phyloP scores from a whole-genome alignment of 306 rosid species.

The Hylodesmum podocarpum region DNA sequence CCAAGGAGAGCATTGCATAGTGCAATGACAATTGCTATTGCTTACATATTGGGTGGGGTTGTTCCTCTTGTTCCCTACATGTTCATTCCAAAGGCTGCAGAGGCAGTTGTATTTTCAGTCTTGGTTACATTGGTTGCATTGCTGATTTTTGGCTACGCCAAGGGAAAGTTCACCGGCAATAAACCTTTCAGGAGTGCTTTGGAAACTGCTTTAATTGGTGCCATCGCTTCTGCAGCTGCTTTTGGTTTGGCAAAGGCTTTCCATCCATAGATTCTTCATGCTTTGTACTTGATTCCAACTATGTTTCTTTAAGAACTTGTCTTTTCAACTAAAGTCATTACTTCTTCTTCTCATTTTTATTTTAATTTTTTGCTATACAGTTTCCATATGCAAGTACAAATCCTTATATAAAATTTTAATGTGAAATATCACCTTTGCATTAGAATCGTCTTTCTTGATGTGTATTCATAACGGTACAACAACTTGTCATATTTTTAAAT shows the following conservation, averaged over 20 bases:
- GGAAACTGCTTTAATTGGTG: conserved; percentile 82
- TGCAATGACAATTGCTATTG: conserved; percentile 77
- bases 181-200: conserved; percentile 75
- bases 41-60: conserved; percentile 77
- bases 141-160: conserved; percentile 78
- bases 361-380: not conserved
- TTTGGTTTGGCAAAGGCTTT: conserved; percentile 77
- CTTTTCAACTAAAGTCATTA: too few relatives aligned
- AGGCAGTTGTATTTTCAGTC: conserved; percentile 65
- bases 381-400: not conserved
- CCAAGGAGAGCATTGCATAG: conserved; percentile 91
- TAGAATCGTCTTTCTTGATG: not conserved
- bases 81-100: conserved; percentile 59
- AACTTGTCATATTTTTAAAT: not conserved
- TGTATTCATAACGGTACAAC: too few relatives aligned
- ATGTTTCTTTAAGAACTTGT: not conserved
- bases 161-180: conserved; percentile 78
- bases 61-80: conserved; percentile 81
- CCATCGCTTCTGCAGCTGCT: conserved; percentile 84
- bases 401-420: not conserved
- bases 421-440: not conserved
- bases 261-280: conserved; percentile 40
- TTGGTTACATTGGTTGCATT: conserved; percentile 62
- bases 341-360: too few relatives aligned
- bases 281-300: not conserved